Evolutionary conservation across 2,329 filamentous ascomycete species (phyloP), one percentile per base, ranked within the genome.

Genomic region (Venturia carpophila): DNA sequence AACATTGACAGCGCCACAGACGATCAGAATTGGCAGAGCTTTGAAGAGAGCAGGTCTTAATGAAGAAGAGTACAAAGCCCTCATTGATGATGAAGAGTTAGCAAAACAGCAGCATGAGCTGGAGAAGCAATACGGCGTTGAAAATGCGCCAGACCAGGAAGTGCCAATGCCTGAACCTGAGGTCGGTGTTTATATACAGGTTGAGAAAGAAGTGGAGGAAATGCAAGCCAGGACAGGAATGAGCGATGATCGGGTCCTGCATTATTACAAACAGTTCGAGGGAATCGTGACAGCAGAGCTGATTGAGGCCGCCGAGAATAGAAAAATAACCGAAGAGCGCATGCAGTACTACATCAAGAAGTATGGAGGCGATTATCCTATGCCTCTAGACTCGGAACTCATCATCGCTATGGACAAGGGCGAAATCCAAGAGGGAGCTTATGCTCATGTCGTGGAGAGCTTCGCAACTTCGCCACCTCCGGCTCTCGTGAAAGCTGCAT

Each of bases 191-290:
- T 58, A 58, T 24, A n/a, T 4, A 9, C 15, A 58, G 19, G 30
- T 58, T 24, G 19, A 2, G 52, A 37, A 37, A 58, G 52, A 58
- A 19, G 30, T 58, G 5, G 17, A n/a, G 15, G 52, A 34, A 37
- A 58, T 58, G 52, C 52, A 58, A 58, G 52, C 52, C 27, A 58
- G 52, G 52, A 58, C 27, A 37, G 52, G 52, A 15, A 58, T 58
- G 27, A 34, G 27, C 19, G 52, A 58, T 15, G 52, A 58, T 15
- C 52, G 52, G 27, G 7, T 58, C 17, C 19, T n/a, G 24, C 30
- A 58, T 58, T 58, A 37, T 19, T 34, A n/a, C 19, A 5, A 19
- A 58, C 37, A 58, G 30, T 58, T 58, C 13, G 3, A 58, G 7
- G 52, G 52, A 58, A 3, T n/a, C 15, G 52, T 58, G 27, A 37